These are phyloP conservation scores for Silene latifolia DNA, from an alignment of 148 eudicot species.

Conservation along the genomic window DNA sequence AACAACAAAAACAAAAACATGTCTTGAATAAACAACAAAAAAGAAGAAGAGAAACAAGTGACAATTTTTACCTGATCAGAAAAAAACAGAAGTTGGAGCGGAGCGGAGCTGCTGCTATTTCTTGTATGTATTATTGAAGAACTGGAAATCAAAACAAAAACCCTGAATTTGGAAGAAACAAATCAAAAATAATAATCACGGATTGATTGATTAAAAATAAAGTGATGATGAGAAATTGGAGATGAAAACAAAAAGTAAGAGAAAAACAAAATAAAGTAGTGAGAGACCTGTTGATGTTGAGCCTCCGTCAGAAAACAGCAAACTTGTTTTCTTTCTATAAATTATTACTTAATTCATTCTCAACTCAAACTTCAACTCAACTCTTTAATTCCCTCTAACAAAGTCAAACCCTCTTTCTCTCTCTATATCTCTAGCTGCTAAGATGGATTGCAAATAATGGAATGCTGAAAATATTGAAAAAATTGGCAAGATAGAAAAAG, in stretches of 20 bases:
- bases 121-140: background rate
- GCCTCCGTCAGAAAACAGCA: constrained; percentile 1
- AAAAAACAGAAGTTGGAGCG: constrained; percentile 9
- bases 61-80: constrained; percentile 20
- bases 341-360: background rate
- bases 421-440: background rate
- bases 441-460: too few species aligned
- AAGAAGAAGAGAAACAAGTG: constrained; percentile 9
- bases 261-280: constrained; percentile 1
- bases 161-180: constrained; percentile 16
- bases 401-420: constrained; percentile 30
- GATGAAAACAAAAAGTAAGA: background rate
- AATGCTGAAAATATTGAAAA: background rate
- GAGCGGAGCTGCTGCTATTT: background rate
- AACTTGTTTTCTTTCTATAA: background rate
- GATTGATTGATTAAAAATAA: background rate
- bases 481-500: background rate
- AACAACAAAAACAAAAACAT: constrained; percentile 4
- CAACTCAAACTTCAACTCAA: too few species aligned
- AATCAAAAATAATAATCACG: background rate
- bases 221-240: background rate
- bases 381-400: constrained; percentile 7
- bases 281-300: background rate
- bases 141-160: constrained; percentile 19
- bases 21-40: constrained; percentile 2